phyloP scores from a whole-genome alignment of 768 basidiomycete genomes.

The Tricholoma sp. region DNA sequence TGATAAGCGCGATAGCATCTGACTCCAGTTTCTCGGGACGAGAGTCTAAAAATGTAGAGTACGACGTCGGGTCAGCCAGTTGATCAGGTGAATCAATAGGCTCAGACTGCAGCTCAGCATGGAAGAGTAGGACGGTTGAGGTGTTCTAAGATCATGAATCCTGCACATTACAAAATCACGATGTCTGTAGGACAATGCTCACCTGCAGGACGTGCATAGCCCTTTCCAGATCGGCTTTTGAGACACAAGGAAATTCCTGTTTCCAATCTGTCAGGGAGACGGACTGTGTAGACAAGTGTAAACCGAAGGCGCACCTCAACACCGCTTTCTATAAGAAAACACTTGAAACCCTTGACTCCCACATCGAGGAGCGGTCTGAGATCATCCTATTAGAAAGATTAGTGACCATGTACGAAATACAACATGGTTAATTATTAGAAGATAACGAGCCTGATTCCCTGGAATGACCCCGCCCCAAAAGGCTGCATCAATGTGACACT shows the following conservation, averaged over 20 bases:
- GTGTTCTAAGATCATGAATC: slow-evolving; percentile 40
- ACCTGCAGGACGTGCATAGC: slow-evolving; percentile 81
- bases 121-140: slow-evolving; percentile 77
- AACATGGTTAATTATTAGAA: slow-evolving; percentile 1
- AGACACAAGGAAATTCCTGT: slow-evolving; percentile 93
- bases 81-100: slow-evolving; percentile 6
- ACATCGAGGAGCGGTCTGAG: slow-evolving; percentile 69
- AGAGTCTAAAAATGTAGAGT: slow-evolving; percentile 81
- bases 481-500: slow-evolving; percentile 78
- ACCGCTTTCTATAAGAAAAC: slow-evolving; percentile 93
- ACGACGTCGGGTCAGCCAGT: slow-evolving; percentile 43
- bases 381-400: slow-evolving; percentile 42
- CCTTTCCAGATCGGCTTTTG: slow-evolving; percentile 55
- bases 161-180: slow-evolving; percentile 1
- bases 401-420: background rate
- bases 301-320: slow-evolving; percentile 60
- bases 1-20: slow-evolving; percentile 77
- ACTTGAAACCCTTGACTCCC: slow-evolving; percentile 95
- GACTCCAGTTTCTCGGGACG: slow-evolving; percentile 79
- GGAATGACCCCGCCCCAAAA: slow-evolving; percentile 98
- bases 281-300: background rate
- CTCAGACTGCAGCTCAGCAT: slow-evolving; percentile 73
- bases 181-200: slow-evolving; percentile 6
- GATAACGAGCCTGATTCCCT: slow-evolving; percentile 67
- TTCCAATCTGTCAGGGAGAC: slow-evolving; percentile 2